phyloP scores from a whole-genome alignment of 371 early-diverging fungal species.

The Nosema granulosis region DNA sequence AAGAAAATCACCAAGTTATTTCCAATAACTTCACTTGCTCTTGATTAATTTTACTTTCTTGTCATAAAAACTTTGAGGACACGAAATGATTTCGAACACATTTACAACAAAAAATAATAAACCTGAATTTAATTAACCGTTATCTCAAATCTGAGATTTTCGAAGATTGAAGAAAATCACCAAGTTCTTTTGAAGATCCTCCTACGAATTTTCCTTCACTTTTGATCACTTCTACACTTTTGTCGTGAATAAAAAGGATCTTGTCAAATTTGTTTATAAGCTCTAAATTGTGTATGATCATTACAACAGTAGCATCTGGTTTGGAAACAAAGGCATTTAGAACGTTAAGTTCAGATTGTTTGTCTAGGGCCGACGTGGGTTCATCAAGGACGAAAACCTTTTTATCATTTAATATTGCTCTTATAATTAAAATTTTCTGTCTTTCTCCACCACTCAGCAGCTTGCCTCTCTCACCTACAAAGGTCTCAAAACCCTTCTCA shows the following conservation, averaged over 20 bases:
- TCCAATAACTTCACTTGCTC: too few species aligned
- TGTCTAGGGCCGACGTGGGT: slow-evolving; percentile 69
- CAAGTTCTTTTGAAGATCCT: too few species aligned
- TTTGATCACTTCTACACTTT: slow-evolving; percentile 55
- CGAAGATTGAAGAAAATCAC: too few species aligned
- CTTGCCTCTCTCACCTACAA: slow-evolving; percentile 66
- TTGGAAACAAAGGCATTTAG: slow-evolving; percentile 75
- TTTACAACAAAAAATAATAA: too few species aligned
- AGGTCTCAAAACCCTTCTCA: slow-evolving; percentile 71
- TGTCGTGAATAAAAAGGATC: slow-evolving; percentile 65
- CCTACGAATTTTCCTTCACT: too few species aligned
- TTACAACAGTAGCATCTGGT: slow-evolving; percentile 73
- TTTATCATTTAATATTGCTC: slow-evolving; percentile 68
- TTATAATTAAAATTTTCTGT: slow-evolving; percentile 74
- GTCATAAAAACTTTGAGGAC: too few species aligned
- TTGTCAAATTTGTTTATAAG: slow-evolving; percentile 71
- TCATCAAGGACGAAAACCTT: slow-evolving; percentile 68
- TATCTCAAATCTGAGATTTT: too few species aligned
- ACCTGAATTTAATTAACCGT: too few species aligned
- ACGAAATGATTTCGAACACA: slow-evolving; percentile 49
- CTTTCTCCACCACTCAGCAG: slow-evolving; percentile 68
- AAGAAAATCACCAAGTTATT: too few species aligned
- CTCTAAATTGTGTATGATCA: slow-evolving; percentile 81
- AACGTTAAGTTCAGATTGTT: slow-evolving; percentile 78
- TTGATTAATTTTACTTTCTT: too few species aligned